Base-by-base conservation (phyloP, 31 red algal genomes). In the Odonthalia washingtoniensis region DNA sequence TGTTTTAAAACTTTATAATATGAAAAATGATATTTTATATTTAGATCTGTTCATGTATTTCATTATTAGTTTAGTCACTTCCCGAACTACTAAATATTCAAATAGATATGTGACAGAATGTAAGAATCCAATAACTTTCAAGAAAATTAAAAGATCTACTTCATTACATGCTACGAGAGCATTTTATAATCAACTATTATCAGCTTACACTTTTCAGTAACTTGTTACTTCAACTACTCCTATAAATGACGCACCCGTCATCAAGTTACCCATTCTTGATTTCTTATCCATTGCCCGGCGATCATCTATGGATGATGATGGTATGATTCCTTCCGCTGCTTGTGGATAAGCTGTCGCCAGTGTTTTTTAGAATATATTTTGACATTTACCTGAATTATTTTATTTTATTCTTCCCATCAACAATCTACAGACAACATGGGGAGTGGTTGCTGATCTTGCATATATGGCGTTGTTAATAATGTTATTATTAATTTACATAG, bases 61-160 rank as follows among this genome's bases (percentile, higher is more conserved):
- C 74, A 68, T 77, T 26, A 30, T 86, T 30, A 85, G 89, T 65
- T 85, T 92, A 81, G 61, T 92, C 44, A 74, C 89, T 16, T 92
- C 89, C 31, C 82, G 81, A 3, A 81, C 82, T 52, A 57, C n/a
- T 37, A 92, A 92, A 49, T 81, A 74, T 16, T 39, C 72, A 27
- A 40, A 53, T 37, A 35, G 62, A 27, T 45, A 35, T 46, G 45
- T 31, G 14, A 27, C 65, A 45, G 84, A 66, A 30, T 18, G 41
- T 6, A 40, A n/a, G n/a, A n/a, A n/a, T n/a, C n/a, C n/a, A n/a
- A n/a, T n/a, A n/a, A n/a, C n/a, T n/a, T n/a, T n/a, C n/a, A n/a
- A n/a, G n/a, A n/a, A n/a, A n/a, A n/a, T n/a, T n/a, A n/a, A n/a
- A n/a, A n/a, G n/a, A n/a, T n/a, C n/a, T n/a, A n/a, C n/a, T n/a